phyloP scores from a whole-genome alignment of 108 stramenopile genomes.

The Craspedostauros australis region DNA sequence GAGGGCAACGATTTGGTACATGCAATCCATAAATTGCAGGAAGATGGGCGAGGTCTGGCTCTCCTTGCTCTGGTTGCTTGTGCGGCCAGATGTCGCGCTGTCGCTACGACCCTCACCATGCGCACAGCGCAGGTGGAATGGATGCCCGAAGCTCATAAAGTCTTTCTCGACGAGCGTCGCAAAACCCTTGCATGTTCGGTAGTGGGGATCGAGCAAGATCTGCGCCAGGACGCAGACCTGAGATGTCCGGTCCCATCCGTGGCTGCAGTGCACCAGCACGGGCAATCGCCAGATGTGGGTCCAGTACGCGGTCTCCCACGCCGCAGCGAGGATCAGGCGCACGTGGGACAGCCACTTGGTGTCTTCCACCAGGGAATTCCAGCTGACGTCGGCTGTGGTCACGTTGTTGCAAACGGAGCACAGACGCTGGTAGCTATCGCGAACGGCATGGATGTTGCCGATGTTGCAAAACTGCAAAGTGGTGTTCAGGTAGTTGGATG shows the following conservation, averaged over 20 bases:
- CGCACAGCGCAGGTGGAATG: constrained; percentile 88
- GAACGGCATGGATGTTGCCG: constrained; percentile 85
- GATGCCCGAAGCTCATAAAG: constrained; percentile 96
- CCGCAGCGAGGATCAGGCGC: constrained; percentile 77
- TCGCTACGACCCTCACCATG: constrained; percentile 87
- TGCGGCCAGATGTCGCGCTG: constrained; percentile 8
- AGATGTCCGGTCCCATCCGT: constrained; percentile 98
- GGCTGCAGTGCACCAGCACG: constrained; percentile 94
- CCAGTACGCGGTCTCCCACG: constrained; percentile 84
- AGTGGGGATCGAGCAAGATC: constrained; percentile 95
- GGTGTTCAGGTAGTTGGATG: constrained; percentile 70
- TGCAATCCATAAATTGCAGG: constrained; percentile 96
- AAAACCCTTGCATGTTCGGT: constrained; percentile 93
- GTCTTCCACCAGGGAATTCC: constrained; percentile 77
- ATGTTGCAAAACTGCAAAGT: constrained; percentile 82
- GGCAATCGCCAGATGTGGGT: constrained; percentile 83
- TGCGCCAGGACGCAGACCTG: constrained; percentile 90
- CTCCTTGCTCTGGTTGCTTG: constrained; percentile 22
- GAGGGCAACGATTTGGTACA: constrained; percentile 87
- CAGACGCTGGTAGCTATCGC: constrained; percentile 75
- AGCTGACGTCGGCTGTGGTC: constrained; percentile 47
- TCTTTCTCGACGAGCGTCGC: constrained; percentile 93
- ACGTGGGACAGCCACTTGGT: constrained; percentile 90
- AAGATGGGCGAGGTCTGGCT: constrained; percentile 95
- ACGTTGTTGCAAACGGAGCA: constrained; percentile 49